These are phyloP conservation scores for Cucumis sativus DNA, from an alignment of 306 rosid genomes.

Conservation along the genomic window DNA sequence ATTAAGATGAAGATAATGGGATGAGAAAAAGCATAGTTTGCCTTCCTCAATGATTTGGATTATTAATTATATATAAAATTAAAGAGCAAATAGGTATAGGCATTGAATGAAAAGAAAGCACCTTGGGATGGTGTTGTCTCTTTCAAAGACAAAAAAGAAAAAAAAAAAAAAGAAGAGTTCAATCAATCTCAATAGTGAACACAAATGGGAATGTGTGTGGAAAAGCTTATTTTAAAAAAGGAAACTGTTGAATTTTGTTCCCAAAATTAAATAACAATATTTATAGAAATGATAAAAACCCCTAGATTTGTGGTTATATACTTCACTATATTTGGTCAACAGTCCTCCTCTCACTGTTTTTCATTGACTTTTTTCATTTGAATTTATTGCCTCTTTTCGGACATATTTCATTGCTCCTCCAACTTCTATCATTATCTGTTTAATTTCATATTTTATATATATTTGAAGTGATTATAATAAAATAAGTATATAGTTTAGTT, in stretches of 20 bases:
- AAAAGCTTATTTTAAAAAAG: background rate
- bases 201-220: background rate
- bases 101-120: background rate
- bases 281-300: background rate
- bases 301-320: background rate
- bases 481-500: too few species aligned
- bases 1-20: background rate
- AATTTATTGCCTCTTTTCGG: background rate
- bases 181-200: slow-evolving; percentile 2
- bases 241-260: background rate
- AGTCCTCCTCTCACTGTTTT: background rate
- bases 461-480: too few species aligned
- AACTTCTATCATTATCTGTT: background rate
- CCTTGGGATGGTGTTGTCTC: background rate
- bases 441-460: too few species aligned
- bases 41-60: too few species aligned
- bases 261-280: background rate
- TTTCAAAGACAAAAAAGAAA: background rate
- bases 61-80: too few species aligned
- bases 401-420: background rate
- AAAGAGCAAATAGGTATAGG: too few species aligned
- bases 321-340: background rate
- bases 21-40: background rate
- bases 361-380: background rate
- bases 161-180: background rate